A percentile compares a stretch with the other conserved stretches of the same genome.
phyloP scores from a whole-genome alignment of 352 stramenopile species.

The Pythium grandisporangium region DNA sequence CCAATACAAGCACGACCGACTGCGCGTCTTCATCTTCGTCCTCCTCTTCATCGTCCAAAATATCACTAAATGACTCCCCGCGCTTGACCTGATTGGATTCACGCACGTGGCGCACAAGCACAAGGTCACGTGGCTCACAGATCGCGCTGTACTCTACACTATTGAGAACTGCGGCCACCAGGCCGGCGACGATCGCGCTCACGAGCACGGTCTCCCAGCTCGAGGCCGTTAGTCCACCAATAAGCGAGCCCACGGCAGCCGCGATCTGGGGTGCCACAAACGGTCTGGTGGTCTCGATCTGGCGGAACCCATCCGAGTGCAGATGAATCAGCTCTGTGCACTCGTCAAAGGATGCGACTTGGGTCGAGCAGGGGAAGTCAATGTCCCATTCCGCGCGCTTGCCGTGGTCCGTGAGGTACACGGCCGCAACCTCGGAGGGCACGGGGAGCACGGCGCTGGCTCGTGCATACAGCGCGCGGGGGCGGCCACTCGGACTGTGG shows the following conservation, averaged over 20 bases:
- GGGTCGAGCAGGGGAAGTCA: conserved; percentile 49
- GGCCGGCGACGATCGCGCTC: conserved; percentile 37
- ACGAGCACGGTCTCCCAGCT: conserved; percentile 38
- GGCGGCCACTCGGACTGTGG: conserved; percentile 19
- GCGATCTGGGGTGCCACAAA: conserved; percentile 46
- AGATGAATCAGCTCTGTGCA: conserved; percentile 68
- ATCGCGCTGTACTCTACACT: conserved; percentile 42
- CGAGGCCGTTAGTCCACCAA: conserved; percentile 26
- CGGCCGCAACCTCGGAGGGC: conserved; percentile 49
- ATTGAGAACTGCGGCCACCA: conserved; percentile 32
- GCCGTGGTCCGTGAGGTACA: conserved; percentile 51
- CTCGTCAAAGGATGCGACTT: conserved; percentile 68
- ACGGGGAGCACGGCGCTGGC: conserved; percentile 60
- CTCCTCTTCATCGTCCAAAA: conserved; percentile 16
- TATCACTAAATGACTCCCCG: conserved; percentile 24
- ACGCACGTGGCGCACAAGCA: conserved; percentile 69
- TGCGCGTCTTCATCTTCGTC: conserved; percentile 37
- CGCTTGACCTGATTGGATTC: conserved; percentile 39
- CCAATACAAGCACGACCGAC: conserved; percentile 60
- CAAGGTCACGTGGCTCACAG: conserved; percentile 45
- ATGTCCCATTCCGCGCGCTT: conserved; percentile 73
- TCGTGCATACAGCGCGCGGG: conserved; percentile 44
- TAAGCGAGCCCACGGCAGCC: conserved; percentile 25
- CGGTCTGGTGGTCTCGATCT: conserved; percentile 29
- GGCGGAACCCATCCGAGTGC: conserved; percentile 33